Evolutionary conservation across 345 rosid species (phyloP).

Genomic region (Angophora floribunda): DNA sequence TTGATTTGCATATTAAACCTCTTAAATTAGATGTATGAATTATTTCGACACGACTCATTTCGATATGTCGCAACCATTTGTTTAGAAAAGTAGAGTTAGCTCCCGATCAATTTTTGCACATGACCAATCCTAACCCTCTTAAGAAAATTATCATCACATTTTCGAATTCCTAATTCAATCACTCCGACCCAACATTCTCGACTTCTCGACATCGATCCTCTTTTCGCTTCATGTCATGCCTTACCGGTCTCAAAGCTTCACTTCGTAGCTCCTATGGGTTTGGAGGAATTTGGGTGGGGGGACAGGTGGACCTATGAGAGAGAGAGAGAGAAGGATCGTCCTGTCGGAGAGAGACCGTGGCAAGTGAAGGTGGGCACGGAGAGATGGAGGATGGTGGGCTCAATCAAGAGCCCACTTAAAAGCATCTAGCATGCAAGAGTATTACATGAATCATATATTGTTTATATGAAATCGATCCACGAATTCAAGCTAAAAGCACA

Average conservation of each 20-base stretch:
- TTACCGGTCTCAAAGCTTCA: background rate
- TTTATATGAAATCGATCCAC: background rate
- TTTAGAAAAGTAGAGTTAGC: no score
- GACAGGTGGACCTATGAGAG: background rate
- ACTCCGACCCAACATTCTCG: background rate
- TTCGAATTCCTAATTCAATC: background rate
- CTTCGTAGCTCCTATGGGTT: background rate
- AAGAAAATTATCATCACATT: background rate
- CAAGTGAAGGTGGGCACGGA: no score
- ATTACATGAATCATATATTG: no score
- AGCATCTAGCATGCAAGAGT: background rate
- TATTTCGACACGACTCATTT: no score
- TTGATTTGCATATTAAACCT: no score
- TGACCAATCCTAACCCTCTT: background rate
- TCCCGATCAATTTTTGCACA: background rate
- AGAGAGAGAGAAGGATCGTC: background rate
- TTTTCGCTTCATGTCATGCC: background rate
- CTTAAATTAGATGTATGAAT: background rate
- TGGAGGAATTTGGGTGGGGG: background rate
- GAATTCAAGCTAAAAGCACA: background rate
- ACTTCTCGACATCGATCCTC: background rate
- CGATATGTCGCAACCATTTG: no score
- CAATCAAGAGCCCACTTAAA: background rate
- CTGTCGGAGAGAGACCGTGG: no score
- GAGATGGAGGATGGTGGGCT: no score